Evolutionary conservation across 805 yeast genomes (phyloP), one percentile per base, ranked within the genome.

Genomic region (Metschnikowia rubicola): DNA sequence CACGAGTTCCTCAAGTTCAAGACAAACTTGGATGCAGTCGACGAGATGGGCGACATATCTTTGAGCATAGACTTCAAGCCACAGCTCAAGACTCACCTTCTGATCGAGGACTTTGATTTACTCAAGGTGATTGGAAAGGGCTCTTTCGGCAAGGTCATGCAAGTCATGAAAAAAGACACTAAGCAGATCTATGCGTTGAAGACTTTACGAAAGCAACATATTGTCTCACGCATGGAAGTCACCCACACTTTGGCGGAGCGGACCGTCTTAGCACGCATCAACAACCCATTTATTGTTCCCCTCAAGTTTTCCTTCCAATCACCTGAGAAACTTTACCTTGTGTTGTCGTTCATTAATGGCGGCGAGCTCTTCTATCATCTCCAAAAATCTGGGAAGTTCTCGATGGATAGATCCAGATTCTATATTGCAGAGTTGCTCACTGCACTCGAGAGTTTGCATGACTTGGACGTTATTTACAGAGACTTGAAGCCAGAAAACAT

Each of bases 111-210:
- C 62, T 92, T 94, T 68, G 96, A 90, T 59, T 71, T 94, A 43
- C 76, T 94, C 56, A 94, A 94, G 67, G 99, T 94, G 19, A 89
- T 94, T 46, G 99, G 99, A 33, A 94, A 94, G 65, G 99, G 99
- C 8, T 90, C 97, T 9, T 94, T 94, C 65, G 99, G 99, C 43
- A 94, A 94, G 68, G 99, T 94, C 44, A 94, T 94, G 98, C 99
- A 94, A 68, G 99, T 94, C 36, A 83, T 90, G 53, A 94, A 94
- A 69, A 88, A 88, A 58, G 99, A 94, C 66, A 94, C 99, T 3
- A 86, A 86, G 54, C 95, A 92, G 64, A 84, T 94, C 21, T 94
- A 94, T 66, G 99, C 99, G 1, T 73, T 94, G 62, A 94, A 94
- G 67, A 90, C 97, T 0, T 82, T 94, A 53, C 78, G 98, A 58